phyloP scores from a whole-genome alignment of 2,329 filamentous ascomycete species.

The Arthrinium puccinioides region DNA sequence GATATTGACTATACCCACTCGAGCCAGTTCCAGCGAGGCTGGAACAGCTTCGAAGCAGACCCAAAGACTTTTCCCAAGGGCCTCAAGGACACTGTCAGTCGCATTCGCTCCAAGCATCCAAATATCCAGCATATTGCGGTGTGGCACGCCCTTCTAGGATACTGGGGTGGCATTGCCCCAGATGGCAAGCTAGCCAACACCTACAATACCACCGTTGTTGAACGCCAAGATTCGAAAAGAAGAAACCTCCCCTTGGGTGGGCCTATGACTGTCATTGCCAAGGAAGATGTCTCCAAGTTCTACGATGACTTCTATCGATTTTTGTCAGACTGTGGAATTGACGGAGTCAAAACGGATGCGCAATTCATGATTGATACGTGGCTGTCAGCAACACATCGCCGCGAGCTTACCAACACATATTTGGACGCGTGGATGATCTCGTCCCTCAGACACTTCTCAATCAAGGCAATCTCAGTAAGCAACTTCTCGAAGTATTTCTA shows the following conservation, averaged over 20 bases:
- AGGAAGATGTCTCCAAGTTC: constrained; percentile 66
- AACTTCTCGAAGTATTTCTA: too few species aligned
- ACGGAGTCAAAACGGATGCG: constrained; percentile 87
- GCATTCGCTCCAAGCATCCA: constrained; percentile 62
- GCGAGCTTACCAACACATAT: constrained; percentile 65
- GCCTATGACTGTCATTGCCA: constrained; percentile 65
- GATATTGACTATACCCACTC: constrained; percentile 50
- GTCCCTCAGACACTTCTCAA: constrained; percentile 69
- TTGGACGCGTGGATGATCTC: constrained; percentile 81
- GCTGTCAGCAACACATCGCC: constrained; percentile 59
- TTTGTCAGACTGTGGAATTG: constrained; percentile 64
- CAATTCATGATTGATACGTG: constrained; percentile 85
- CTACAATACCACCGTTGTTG: constrained; percentile 66
- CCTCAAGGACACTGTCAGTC: constrained; percentile 60
- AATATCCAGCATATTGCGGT: constrained; percentile 80
- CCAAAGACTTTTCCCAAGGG: constrained; percentile 71
- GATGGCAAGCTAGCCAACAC: constrained; percentile 64
- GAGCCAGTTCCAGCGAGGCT: constrained; percentile 53
- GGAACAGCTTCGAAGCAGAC: constrained; percentile 83
- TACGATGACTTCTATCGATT: constrained; percentile 92
- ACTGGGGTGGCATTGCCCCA: constrained; percentile 85
- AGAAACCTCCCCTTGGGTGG: constrained; percentile 47
- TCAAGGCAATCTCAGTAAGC: constrained; percentile 71
- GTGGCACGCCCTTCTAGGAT: constrained; percentile 84
- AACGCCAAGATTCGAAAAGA: constrained; percentile 39